Evolutionary conservation across 2,329 filamentous ascomycete genomes (phyloP).

Genomic region (Aspergillus sclerotialis): DNA sequence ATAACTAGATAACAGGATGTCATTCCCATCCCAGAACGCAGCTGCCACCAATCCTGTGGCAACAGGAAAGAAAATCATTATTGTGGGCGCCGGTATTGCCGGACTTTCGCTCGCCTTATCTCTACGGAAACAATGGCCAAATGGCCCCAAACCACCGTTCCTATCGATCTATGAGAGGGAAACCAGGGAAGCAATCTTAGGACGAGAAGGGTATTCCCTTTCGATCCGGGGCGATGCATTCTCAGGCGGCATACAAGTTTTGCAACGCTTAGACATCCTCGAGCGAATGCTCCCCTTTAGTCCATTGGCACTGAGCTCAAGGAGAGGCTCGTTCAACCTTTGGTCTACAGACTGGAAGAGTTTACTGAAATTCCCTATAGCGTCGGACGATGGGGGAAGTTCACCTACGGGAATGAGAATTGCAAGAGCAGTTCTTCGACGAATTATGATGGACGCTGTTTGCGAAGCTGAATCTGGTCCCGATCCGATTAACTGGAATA

Average conservation of each 20-base stretch:
- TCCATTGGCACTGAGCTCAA: neutral
- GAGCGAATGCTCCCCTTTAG: neutral
- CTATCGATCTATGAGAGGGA: neutral
- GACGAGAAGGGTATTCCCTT: neutral
- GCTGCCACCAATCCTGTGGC: neutral
- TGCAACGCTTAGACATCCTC: neutral
- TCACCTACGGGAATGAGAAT: neutral
- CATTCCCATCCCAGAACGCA: too few relatives aligned
- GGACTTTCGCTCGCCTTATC: conserved; percentile 37
- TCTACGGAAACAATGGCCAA: conserved; percentile 34
- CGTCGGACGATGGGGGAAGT: neutral
- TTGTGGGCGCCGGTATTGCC: conserved; percentile 39
- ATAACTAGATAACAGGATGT: too few relatives aligned
- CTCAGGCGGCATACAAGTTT: neutral
- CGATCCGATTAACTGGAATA: conserved; percentile 1
- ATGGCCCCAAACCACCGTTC: conserved; percentile 18
- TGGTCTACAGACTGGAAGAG: neutral
- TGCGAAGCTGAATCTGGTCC: too few relatives aligned
- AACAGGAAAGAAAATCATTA: conserved; percentile 35
- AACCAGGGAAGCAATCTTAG: neutral
- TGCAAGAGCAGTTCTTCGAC: conserved; percentile 12
- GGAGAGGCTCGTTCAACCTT: neutral
- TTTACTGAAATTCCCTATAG: neutral
- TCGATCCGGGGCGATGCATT: neutral
- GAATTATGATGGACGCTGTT: conserved; percentile 3